Conservation (phyloP, 2,329 filamentous ascomycete species). For the Verticillium albo-atrum region DNA sequence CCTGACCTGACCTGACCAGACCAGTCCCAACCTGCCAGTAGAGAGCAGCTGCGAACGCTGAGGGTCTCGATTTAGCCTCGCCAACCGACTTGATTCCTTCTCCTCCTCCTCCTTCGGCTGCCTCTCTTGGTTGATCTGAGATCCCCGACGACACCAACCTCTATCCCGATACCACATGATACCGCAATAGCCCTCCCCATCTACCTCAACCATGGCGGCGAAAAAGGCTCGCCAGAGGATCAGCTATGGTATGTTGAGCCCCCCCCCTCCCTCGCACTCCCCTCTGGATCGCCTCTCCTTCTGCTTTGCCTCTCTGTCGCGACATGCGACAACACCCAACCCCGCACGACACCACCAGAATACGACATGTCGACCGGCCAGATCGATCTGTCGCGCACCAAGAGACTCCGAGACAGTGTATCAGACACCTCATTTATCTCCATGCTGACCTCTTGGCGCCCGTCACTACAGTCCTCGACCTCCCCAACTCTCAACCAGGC, state of each 20-base stretch:
- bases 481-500: constrained; percentile 56
- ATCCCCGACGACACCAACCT: constrained; percentile 4
- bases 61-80: too few species aligned
- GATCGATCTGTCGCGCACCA: not conserved
- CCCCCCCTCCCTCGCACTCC: not conserved
- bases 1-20: not conserved
- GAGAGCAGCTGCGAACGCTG: not conserved
- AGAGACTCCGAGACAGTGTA: not conserved
- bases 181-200: not conserved
- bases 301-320: not conserved
- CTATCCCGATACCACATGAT: not conserved
- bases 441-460: not conserved
- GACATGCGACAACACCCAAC: not conserved
- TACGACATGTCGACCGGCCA: not conserved
- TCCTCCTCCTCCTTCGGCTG: not conserved
- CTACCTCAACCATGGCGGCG: constrained; percentile 42
- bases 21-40: not conserved
- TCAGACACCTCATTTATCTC: not conserved
- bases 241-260: constrained; percentile 55
- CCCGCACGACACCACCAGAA: not conserved
- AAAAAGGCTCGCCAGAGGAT: constrained; percentile 67
- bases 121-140: not conserved
- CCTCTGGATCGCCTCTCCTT: not conserved
- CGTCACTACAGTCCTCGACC: constrained; percentile 47
- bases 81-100: too few species aligned